Evolutionary conservation across 768 basidiomycete genomes (phyloP), one percentile per base, ranked within the genome.

Genomic region (Kwoniella newhampshirensis): DNA sequence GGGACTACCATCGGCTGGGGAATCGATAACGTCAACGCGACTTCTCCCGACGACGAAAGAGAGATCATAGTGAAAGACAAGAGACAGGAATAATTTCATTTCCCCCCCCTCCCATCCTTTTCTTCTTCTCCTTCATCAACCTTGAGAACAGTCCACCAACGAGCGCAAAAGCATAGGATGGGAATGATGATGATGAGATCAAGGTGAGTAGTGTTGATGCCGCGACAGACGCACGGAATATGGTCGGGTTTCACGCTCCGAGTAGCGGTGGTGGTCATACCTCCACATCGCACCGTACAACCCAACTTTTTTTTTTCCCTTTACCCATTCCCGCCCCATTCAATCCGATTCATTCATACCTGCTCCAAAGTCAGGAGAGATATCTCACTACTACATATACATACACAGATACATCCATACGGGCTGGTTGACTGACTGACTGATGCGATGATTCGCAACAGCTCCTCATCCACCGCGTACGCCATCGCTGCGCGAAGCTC

Each of bases 101-200:
- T 27, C 20, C 20, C 30, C 30, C 4, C 40, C 28, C 25, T 17
- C 40, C 39, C 26, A 7, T 35, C 13, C 1, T 41, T 37, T 40
- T 26, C 36, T 9, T 12, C 36, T 25, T 54, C 13, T 25, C 26
- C 21, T 39, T 30, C 15, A 26, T 17, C 27, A n/a, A n/a, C 37
- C 7, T n/a, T 23, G 20, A 12, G 7, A 21, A 17, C 15, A 45
- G 28, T 13, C 8, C 20, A 47, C 18, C 36, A 11, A 46, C n/a
- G 20, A 37, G 13, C n/a, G n/a, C n/a, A n/a, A n/a, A n/a, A n/a
- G n/a, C n/a, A n/a, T n/a, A n/a, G n/a, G n/a, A n/a, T n/a, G n/a
- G n/a, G n/a, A n/a, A n/a, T n/a, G n/a, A n/a, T n/a, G n/a, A 56
- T 56, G 54, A 56, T 56, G 23, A 48, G 54, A 50, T 45, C 46